Base-by-base conservation (phyloP, 441 rosid species). In the Adansonia madagascariensis region DNA sequence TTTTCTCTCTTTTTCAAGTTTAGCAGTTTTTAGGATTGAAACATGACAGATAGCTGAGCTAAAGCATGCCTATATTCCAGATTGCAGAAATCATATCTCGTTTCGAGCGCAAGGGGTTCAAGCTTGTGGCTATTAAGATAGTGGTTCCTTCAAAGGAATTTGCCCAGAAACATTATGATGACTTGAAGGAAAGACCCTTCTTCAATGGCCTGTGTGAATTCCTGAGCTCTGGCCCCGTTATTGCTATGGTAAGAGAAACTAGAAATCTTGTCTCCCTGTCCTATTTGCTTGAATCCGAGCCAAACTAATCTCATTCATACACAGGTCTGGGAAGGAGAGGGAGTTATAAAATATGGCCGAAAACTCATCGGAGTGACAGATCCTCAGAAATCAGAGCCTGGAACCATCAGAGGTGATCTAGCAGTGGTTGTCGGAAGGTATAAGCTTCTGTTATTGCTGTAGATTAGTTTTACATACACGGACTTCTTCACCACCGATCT, bases 301-400 rank as follows among this genome's bases (percentile, higher is more conserved):
- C 39, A 41, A 79, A 66, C 77, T 55, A 60, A 55, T 71, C 64
- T 55, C 62, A 60, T 74, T 77, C 64, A 8, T 77, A 60, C 75
- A 56, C 75, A 95, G 99, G 98, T 95, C 15, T 95, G 99, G 99
- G 99, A 93, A 86, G 99, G 99, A 79, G 99, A 95, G 82, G 99
- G 97, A 14, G 99, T 91, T 81, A 93, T 93, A 11, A 90, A 79
- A 73, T 95, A 95, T 18, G 97, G 99, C 50, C 82, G 99, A 79
- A 95, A 93, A 82, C 94, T 95, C 75, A 95, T 95, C 2, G 99
- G 98, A 80, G 98, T 98, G 47, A 95, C 99, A 1, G 99, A 95
- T 82, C 99, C 99, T 72, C 95, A 91, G 86, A 95, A 95, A 82
- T 95, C 99, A 10, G 99, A 95, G 80, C 97, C 98, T 0, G 99